These are phyloP conservation scores for Colletotrichum tamarilloi DNA, from an alignment of 2,329 filamentous ascomycete genomes.

Conservation along the genomic window DNA sequence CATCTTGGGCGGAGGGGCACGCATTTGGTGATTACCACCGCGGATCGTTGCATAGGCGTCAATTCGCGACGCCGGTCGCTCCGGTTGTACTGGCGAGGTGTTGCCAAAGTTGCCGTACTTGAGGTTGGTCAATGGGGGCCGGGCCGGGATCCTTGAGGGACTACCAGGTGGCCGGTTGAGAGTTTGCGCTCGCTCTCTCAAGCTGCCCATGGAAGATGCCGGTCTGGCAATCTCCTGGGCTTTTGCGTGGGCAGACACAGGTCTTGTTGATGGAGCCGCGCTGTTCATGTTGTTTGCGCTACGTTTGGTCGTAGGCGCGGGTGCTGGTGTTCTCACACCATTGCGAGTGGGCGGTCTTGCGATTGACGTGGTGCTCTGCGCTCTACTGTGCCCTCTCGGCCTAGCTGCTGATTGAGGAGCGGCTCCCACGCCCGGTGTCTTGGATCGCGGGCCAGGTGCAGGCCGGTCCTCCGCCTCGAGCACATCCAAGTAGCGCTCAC, in stretches of 20 bases:
- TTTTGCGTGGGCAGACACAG: conserved; percentile 33
- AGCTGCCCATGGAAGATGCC: conserved; percentile 35
- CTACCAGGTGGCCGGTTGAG: conserved; percentile 55
- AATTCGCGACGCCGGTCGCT: conserved; percentile 54
- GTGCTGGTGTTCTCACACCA: conserved; percentile 65
- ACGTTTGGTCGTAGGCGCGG: conserved; percentile 47
- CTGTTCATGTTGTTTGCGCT: conserved; percentile 37
- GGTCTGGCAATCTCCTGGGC: conserved; percentile 12
- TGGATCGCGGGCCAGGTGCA: conserved; percentile 67
- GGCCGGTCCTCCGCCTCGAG: conserved; percentile 74
- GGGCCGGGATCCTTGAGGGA: conserved; percentile 76
- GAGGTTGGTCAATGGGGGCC: conserved; percentile 76
- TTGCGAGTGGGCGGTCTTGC: conserved; percentile 29
- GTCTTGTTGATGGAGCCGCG: conserved; percentile 25
- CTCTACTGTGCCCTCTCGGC: conserved; percentile 48
- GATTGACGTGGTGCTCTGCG: conserved; percentile 48
- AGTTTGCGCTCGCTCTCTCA: conserved; percentile 34
- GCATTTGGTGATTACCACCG: conserved; percentile 62
- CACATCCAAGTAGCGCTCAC: conserved; percentile 88
- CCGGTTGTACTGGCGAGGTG: conserved; percentile 82
- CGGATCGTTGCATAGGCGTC: conserved; percentile 55
- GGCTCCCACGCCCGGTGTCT: conserved; percentile 74
- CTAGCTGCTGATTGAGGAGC: conserved; percentile 58
- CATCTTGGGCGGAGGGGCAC: conserved; percentile 91
- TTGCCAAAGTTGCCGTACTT: conserved; percentile 76